Evolutionary conservation across 192 early-diverging fungal genomes (phyloP), one percentile per base, ranked within the genome.

Genomic region (Obelidium mucronatum): DNA sequence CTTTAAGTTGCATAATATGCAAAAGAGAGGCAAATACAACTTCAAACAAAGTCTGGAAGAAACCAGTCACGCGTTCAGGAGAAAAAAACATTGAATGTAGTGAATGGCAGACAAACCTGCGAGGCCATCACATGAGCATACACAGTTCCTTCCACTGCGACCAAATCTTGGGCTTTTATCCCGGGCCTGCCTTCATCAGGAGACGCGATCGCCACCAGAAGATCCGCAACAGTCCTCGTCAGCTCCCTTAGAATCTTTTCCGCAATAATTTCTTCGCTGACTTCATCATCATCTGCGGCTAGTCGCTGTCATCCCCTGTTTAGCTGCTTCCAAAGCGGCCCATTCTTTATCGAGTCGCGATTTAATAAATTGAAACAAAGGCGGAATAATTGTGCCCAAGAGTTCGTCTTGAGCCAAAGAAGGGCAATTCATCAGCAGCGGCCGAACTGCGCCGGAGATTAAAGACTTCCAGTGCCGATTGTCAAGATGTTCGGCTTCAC

Each of bases 381-480:
- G 22, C 3, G 75, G 67, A 3, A 85, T 51, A 3, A 81, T 26
- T 2, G 26, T 33, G 24, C 42, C 61, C 6, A 84, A 67, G 24
- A 84, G 52, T 13, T 52, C 28, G 24, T 22, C 28, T 52, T 52
- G 35, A 19, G 58, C 56, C 13, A 31, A 31, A 24, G 73, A 1
- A 0, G 81, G 82, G 39, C 84, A 82, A 53, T 79, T 74, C 15
- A 79, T 28, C 2, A 81, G 52, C 31, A 85, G 35, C 40, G 79
- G 81, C 33, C 63, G 62, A 56, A 84, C 44, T 34, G 79, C 66
- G 31, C 37, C 70, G 35, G n/a, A 37, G 33, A 84, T 24, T 4
- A 78, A n/a, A n/a, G 35, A 24, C 53, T 80, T 84, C 83, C 77
- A 82, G 54, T 84, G 80, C 22, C 71, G 69, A 48, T 74, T 82